Conservation (phyloP, 306 rosid species). For the Pyrus betulifolia region DNA sequence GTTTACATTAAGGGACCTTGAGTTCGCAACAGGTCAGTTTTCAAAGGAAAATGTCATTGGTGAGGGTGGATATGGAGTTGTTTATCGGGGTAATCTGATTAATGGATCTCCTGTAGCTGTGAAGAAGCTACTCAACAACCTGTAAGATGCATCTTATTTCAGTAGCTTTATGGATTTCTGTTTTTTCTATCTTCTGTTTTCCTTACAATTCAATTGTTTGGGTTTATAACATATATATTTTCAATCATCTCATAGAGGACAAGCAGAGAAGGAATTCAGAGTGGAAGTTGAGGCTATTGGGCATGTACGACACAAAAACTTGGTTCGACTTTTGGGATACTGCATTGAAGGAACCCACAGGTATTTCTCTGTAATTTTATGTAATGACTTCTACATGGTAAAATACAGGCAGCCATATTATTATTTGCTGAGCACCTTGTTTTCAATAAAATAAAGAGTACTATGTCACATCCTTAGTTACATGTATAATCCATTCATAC, state of each 20-base stretch:
- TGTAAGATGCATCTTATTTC: conserved; percentile 48
- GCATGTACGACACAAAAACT: conserved; percentile 86
- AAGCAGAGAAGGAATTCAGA: conserved; percentile 90
- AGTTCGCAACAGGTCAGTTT: conserved; percentile 77
- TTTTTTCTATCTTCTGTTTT: background rate
- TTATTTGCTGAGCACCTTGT: background rate
- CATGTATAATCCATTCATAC: background rate
- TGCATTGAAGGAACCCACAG: conserved; percentile 95
- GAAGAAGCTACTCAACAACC: conserved; percentile 82
- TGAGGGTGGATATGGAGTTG: conserved; percentile 96
- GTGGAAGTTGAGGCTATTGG: conserved; percentile 98
- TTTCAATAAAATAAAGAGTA: background rate
- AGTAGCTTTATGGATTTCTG: background rate
- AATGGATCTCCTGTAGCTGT: conserved; percentile 88
- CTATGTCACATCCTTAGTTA: background rate
- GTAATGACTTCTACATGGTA: background rate
- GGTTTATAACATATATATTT: background rate
- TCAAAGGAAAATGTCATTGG: conserved; percentile 78
- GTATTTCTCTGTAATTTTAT: conserved; percentile 21
- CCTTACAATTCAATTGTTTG: background rate
- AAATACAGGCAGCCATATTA: background rate
- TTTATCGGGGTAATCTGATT: conserved; percentile 63
- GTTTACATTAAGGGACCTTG: conserved; percentile 90
- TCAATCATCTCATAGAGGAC: conserved; percentile 53
- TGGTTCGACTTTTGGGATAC: conserved; percentile 85